A percentile compares a stretch with the other conserved stretches of the same genome.
These are phyloP conservation scores for Loxodes magnus DNA, from an alignment of 73 alveolate species.

Conservation along the genomic window DNA sequence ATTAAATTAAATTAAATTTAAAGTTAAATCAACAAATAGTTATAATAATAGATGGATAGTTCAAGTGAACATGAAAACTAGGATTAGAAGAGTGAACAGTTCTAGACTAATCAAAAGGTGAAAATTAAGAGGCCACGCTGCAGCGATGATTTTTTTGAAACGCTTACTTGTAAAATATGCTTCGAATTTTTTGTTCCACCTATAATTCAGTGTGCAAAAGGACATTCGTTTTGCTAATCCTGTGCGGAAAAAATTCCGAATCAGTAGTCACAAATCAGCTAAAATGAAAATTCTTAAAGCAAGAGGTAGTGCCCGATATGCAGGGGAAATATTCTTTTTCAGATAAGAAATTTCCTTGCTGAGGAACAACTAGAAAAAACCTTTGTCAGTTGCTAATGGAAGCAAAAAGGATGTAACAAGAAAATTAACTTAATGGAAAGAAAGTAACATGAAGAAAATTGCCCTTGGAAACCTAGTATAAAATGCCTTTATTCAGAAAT, in stretches of 20 bases:
- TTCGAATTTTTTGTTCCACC: constrained; percentile 4
- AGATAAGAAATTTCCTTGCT: background rate
- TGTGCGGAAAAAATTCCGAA: background rate
- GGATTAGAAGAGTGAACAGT: too few species aligned
- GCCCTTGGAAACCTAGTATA: background rate
- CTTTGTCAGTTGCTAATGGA: background rate
- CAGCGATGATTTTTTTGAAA: constrained; percentile 2
- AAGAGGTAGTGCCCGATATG: constrained; percentile 1
- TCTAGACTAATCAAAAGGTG: too few species aligned
- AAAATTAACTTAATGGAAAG: background rate
- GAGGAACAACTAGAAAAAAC: background rate
- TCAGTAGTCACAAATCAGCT: background rate
- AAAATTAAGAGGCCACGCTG: background rate
- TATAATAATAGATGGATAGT: too few species aligned
- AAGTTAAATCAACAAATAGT: too few species aligned
- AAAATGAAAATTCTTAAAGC: too few species aligned
- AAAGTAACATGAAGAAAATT: background rate
- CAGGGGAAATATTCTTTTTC: background rate
- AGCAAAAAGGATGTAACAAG: background rate
- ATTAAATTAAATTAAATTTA: too few species aligned
- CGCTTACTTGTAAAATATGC: background rate
- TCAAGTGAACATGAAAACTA: too few species aligned
- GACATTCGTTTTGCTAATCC: constrained; percentile 2
- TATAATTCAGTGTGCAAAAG: background rate
- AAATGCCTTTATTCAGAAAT: background rate